phyloP scores from a whole-genome alignment of 371 early-diverging fungal species.

The Syncephalastrum monosporum region DNA sequence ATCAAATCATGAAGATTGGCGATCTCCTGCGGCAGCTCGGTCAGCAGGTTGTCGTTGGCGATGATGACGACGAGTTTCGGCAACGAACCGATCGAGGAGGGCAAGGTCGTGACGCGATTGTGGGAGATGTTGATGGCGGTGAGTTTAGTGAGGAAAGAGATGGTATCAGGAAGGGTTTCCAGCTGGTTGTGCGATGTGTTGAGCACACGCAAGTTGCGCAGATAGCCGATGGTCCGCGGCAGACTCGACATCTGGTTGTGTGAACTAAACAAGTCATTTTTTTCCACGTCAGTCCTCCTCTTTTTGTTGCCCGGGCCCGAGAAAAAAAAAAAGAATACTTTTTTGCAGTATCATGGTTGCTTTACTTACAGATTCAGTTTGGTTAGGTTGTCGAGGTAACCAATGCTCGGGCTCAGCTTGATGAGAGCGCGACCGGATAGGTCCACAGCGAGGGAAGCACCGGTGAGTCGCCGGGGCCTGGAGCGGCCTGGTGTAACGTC shows the following conservation, averaged over 20 bases:
- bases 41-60: conserved; percentile 52
- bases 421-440: conserved; percentile 33
- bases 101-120: conserved; percentile 60
- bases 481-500: conserved; percentile 23
- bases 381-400: conserved; percentile 34
- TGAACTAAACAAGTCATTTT: conserved; percentile 23
- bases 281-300: not conserved
- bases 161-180: conserved; percentile 33
- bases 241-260: conserved; percentile 42
- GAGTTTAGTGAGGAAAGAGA: conserved; percentile 27
- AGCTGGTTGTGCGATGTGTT: conserved; percentile 39
- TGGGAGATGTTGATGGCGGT: conserved; percentile 43
- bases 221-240: conserved; percentile 36
- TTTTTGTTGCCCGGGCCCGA: too few relatives aligned
- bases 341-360: not conserved
- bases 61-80: conserved; percentile 56
- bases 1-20: conserved; percentile 54
- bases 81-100: conserved; percentile 66
- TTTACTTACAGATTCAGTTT: conserved; percentile 38
- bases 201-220: conserved; percentile 30
- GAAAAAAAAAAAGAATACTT: not conserved
- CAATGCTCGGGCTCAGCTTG: conserved; percentile 42
- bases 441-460: conserved; percentile 27
- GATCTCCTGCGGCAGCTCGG: conserved; percentile 55
- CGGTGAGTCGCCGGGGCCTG: conserved; percentile 17